phyloP scores from a whole-genome alignment of 148 eudicot genomes.

The Dysphania ambrosioides region DNA sequence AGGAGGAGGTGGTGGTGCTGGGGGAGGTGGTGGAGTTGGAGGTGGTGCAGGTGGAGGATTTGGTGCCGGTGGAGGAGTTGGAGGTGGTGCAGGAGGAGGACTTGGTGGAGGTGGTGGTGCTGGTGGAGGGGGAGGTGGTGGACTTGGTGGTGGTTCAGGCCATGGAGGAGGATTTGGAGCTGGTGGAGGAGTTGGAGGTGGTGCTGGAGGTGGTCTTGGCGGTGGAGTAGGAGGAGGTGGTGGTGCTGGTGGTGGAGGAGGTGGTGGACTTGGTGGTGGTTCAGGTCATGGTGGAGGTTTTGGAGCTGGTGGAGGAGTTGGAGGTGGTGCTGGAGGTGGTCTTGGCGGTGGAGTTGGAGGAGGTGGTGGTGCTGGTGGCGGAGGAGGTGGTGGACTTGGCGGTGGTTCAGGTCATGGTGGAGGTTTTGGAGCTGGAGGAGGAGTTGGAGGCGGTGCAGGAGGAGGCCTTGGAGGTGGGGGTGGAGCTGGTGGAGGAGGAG shows the following conservation, averaged over 20 bases:
- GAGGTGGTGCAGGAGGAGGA: slow-evolving; percentile 21
- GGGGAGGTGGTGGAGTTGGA: slow-evolving; percentile 18
- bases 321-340: slow-evolving; percentile 30
- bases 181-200: slow-evolving; percentile 23
- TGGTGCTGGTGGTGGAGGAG: slow-evolving; percentile 21
- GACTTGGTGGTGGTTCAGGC: slow-evolving; percentile 24
- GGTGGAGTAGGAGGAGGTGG: slow-evolving; percentile 20
- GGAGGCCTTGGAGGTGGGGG: slow-evolving; percentile 30
- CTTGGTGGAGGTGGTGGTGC: slow-evolving; percentile 17
- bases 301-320: slow-evolving; percentile 30
- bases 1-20: slow-evolving; percentile 20
- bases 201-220: slow-evolving; percentile 20
- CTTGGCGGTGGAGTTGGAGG: slow-evolving; percentile 27
- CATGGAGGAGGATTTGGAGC: slow-evolving; percentile 18
- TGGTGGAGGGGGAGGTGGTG: slow-evolving; percentile 26
- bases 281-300: slow-evolving; percentile 19
- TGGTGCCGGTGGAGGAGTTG: slow-evolving; percentile 22
- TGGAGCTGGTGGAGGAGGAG: slow-evolving; percentile 28
- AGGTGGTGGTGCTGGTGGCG: slow-evolving; percentile 27
- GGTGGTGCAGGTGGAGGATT: slow-evolving; percentile 11
- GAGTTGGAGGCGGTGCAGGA: slow-evolving; percentile 28
- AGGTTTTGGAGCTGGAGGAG: slow-evolving; percentile 30
- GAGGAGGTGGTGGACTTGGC: slow-evolving; percentile 24
- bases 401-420: slow-evolving; percentile 25
- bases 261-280: slow-evolving; percentile 21